These are phyloP conservation scores for Debaryomyces fabryi DNA, from an alignment of 1,139 yeast species.

Conservation along the genomic window DNA sequence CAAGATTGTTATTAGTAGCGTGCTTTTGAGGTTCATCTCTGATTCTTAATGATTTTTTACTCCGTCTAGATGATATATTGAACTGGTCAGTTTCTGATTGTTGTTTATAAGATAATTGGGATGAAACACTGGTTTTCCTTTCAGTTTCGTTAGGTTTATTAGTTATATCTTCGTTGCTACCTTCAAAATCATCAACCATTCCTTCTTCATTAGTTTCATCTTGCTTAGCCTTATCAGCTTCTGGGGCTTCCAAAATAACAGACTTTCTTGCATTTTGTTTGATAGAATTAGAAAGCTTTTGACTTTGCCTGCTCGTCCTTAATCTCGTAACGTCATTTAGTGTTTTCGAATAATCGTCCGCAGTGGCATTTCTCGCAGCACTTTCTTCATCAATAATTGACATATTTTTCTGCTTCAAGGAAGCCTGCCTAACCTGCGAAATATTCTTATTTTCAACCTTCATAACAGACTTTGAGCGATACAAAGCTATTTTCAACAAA, in stretches of 20 bases:
- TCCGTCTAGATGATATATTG: slow-evolving; percentile 22
- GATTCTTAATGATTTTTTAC: slow-evolving; percentile 39
- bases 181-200: slow-evolving; percentile 14
- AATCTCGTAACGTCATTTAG: slow-evolving; percentile 77
- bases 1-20: slow-evolving; percentile 37
- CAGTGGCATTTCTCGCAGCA: slow-evolving; percentile 23
- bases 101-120: slow-evolving; percentile 26
- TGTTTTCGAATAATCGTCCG: slow-evolving; percentile 63
- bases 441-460: slow-evolving; percentile 9
- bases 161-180: slow-evolving; percentile 9
- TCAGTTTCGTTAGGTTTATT: neutral
- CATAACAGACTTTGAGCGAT: slow-evolving; percentile 76
- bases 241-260: slow-evolving; percentile 54
- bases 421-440: neutral
- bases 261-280: slow-evolving; percentile 52
- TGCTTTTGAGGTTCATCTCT: slow-evolving; percentile 48
- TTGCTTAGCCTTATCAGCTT: slow-evolving; percentile 44
- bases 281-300: slow-evolving; percentile 58
- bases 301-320: slow-evolving; percentile 73
- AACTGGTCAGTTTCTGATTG: slow-evolving; percentile 38
- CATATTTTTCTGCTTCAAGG: slow-evolving; percentile 14
- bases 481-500: slow-evolving; percentile 79
- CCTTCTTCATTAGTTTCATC: slow-evolving; percentile 23
- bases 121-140: slow-evolving; percentile 16
- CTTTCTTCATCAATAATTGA: slow-evolving; percentile 22